Conservation (phyloP, 495 filamentous ascomycete species). For the Choiromyces venosus region DNA sequence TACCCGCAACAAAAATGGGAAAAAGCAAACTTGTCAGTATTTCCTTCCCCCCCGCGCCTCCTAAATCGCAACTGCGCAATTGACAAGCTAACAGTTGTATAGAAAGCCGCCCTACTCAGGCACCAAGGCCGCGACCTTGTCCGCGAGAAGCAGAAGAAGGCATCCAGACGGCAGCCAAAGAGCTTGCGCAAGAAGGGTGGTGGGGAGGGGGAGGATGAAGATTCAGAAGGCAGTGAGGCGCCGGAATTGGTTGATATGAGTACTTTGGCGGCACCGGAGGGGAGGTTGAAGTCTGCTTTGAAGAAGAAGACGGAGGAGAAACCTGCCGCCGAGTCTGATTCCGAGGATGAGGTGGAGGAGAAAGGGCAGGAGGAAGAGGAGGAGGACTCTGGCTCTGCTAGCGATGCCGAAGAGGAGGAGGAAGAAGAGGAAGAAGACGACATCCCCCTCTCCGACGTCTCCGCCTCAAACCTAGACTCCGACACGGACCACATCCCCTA, state of each 20-base stretch:
- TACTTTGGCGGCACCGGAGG: neutral
- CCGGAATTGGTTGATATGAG: slow-evolving; percentile 31
- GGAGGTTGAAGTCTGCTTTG: neutral
- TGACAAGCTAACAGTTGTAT: slow-evolving; percentile 9
- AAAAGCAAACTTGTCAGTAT: slow-evolving; percentile 37
- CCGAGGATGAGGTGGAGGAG: slow-evolving; percentile 23
- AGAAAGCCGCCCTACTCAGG: slow-evolving; percentile 39
- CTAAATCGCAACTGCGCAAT: neutral
- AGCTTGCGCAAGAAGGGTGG: slow-evolving; percentile 8
- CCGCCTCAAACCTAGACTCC: slow-evolving; percentile 66
- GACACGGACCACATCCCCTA: slow-evolving; percentile 67
- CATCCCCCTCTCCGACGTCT: slow-evolving; percentile 69
- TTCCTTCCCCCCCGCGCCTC: neutral
- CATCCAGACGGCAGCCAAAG: slow-evolving; percentile 31
- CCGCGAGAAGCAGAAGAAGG: slow-evolving; percentile 34
- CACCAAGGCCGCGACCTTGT: slow-evolving; percentile 34
- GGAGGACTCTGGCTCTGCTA: slow-evolving; percentile 31
- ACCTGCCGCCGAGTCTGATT: slow-evolving; percentile 3
- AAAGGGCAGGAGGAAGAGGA: slow-evolving; percentile 25
- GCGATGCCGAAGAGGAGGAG: slow-evolving; percentile 50
- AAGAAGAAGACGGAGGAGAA: slow-evolving; percentile 18
- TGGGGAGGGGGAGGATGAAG: slow-evolving; percentile 5
- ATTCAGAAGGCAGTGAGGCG: slow-evolving; percentile 15
- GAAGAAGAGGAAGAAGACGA: slow-evolving; percentile 69
- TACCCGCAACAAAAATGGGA: slow-evolving; percentile 32